These are phyloP conservation scores for Emmonsia crescens DNA, from an alignment of 2,329 filamentous ascomycete genomes.

Conservation along the genomic window DNA sequence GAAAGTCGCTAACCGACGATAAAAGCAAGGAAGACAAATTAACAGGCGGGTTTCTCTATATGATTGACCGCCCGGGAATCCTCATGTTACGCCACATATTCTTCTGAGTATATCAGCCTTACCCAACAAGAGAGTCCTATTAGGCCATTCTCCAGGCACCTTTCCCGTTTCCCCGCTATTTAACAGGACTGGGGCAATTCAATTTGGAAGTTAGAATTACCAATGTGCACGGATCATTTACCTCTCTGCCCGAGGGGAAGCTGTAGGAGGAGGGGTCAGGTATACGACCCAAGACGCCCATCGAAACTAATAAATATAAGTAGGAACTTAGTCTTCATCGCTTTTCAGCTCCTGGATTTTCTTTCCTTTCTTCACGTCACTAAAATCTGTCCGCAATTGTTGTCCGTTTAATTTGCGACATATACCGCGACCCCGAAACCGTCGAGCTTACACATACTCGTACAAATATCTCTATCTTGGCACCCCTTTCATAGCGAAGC, in stretches of 20 bases:
- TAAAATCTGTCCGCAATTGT: neutral
- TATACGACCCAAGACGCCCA: neutral
- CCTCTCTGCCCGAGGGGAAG: neutral
- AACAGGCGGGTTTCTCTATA: neutral
- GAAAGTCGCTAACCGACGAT: neutral
- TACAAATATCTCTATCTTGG: neutral
- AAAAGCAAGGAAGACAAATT: neutral
- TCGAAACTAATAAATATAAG: slow-evolving; percentile 4
- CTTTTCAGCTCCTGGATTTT: neutral
- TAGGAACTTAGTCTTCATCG: slow-evolving; percentile 1
- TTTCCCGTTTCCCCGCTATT: slow-evolving; percentile 5
- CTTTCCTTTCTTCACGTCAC: neutral
- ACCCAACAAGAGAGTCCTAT: neutral
- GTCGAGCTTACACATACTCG: neutral
- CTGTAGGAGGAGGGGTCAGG: neutral
- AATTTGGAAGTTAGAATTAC: slow-evolving; percentile 1
- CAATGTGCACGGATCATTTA: slow-evolving; percentile 1
- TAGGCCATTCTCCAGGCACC: neutral
- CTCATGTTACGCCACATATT: slow-evolving; percentile 1
- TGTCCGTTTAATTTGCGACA: neutral
- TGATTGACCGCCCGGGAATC: slow-evolving; percentile 4
- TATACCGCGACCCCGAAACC: neutral
- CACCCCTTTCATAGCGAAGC: neutral
- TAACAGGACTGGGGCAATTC: neutral
- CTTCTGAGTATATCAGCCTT: slow-evolving; percentile 3